phyloP scores from a whole-genome alignment of 495 filamentous ascomycete genomes.

The Penicillium ochrochloron region DNA sequence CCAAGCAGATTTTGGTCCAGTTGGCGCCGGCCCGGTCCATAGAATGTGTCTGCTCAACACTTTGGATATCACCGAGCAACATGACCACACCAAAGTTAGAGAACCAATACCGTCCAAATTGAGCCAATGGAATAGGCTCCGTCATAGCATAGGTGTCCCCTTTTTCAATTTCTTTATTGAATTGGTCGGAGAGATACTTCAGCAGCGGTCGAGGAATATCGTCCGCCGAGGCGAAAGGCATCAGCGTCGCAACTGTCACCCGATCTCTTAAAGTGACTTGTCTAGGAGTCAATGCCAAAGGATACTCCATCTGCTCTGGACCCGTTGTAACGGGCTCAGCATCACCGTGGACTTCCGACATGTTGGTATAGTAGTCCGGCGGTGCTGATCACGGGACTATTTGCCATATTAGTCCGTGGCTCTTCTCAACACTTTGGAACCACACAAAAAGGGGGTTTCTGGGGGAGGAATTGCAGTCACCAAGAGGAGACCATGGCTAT shows the following conservation, averaged over 20 bases:
- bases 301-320: constrained; percentile 58
- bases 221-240: constrained; percentile 78
- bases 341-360: constrained; percentile 90
- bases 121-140: constrained; percentile 71
- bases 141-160: constrained; percentile 97
- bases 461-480: constrained; percentile 4
- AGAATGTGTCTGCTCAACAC: constrained; percentile 59
- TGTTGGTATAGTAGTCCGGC: constrained; percentile 43
- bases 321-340: constrained; percentile 56
- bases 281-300: constrained; percentile 71
- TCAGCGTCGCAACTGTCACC: constrained; percentile 85
- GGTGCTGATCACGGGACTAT: constrained; percentile 46
- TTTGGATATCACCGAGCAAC: constrained; percentile 80
- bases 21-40: constrained; percentile 65
- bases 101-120: constrained; percentile 92
- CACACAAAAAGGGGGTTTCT: background rate
- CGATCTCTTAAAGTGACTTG: constrained; percentile 90
- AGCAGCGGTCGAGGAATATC: constrained; percentile 78
- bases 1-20: constrained; percentile 85
- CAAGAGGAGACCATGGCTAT: constrained; percentile 16
- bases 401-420: constrained; percentile 42
- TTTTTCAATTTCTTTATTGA: constrained; percentile 93
- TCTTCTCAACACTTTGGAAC: constrained; percentile 13
- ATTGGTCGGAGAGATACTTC: constrained; percentile 78
- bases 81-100: constrained; percentile 93